Percentiles rank a stretch among this genome's conserved stretches.
Evolutionary conservation across 805 yeast genomes (phyloP).

Genomic region (Lipomyces kockii): DNA sequence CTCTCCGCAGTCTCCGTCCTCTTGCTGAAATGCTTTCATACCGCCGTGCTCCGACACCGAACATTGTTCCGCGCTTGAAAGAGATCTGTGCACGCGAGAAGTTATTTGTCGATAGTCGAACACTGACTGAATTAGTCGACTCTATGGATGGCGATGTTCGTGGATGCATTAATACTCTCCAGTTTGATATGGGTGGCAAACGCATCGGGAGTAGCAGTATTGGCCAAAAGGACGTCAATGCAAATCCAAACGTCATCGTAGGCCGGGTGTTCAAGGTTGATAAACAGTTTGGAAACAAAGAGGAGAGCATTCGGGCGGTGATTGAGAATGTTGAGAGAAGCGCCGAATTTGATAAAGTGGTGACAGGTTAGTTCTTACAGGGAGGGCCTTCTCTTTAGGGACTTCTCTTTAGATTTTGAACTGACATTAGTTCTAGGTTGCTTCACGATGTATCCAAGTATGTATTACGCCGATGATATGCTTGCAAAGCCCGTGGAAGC

Average conservation of each 20-base stretch:
- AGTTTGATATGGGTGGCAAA: conserved; percentile 54
- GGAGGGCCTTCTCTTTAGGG: too few relatives aligned
- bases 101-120: conserved; percentile 53
- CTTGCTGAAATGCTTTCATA: conserved; percentile 73
- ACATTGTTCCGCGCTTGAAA: conserved; percentile 54
- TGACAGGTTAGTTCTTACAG: conserved; percentile 43
- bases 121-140: conserved; percentile 67
- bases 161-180: conserved; percentile 81
- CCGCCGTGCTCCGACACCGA: conserved; percentile 58
- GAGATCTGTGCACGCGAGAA: conserved; percentile 62
- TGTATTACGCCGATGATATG: conserved; percentile 67
- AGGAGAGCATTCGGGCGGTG: conserved; percentile 50
- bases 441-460: conserved; percentile 65
- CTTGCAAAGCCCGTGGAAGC: conserved; percentile 61
- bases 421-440: conserved; percentile 50
- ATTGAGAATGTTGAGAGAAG: conserved; percentile 54
- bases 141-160: conserved; percentile 82
- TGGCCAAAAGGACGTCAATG: conserved; percentile 60
- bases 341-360: conserved; percentile 63
- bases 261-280: conserved; percentile 63
- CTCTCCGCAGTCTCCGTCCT: conserved; percentile 74
- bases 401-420: not conserved
- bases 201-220: conserved; percentile 11
- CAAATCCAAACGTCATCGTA: conserved; percentile 70
- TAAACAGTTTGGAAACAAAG: conserved; percentile 36